Percentiles rank a stretch among this genome's conserved stretches.
These are phyloP conservation scores for Argentina anserina DNA, from an alignment of 306 rosid genomes.

Conservation along the genomic window DNA sequence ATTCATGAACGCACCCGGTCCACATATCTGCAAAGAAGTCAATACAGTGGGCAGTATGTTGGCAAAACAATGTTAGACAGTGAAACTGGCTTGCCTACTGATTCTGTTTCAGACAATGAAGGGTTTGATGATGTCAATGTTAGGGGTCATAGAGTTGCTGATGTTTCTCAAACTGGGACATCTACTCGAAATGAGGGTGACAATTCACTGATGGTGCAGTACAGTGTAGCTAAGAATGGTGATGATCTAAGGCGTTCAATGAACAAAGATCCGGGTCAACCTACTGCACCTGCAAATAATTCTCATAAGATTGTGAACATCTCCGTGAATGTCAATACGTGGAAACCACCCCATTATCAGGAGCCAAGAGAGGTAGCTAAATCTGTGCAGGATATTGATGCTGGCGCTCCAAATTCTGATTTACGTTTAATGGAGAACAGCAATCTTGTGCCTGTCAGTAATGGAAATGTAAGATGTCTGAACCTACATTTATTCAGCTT, in stretches of 20 bases:
- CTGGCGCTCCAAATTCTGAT: conserved; percentile 42
- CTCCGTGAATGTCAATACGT: conserved; percentile 62
- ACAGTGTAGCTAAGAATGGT: conserved; percentile 48
- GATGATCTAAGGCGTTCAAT: conserved; percentile 34
- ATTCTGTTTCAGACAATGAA: conserved; percentile 64
- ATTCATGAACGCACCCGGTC: conserved; percentile 39
- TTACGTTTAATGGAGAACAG: conserved; percentile 39
- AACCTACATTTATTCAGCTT: neutral
- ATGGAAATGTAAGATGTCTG: conserved; percentile 57
- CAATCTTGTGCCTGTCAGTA: conserved; percentile 34
- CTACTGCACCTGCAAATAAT: conserved; percentile 37
- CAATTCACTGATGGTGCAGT: conserved; percentile 38
- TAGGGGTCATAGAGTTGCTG: conserved; percentile 35
- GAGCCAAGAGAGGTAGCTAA: conserved; percentile 51
- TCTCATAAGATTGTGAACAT: conserved; percentile 58
- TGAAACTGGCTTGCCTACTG: conserved; percentile 58
- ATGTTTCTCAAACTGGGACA: conserved; percentile 50
- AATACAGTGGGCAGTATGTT: conserved; percentile 40
- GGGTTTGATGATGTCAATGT: conserved; percentile 47
- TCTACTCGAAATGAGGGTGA: conserved; percentile 49
- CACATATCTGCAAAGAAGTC: conserved; percentile 33
- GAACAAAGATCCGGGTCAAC: conserved; percentile 46
- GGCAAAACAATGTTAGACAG: conserved; percentile 39
- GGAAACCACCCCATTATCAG: conserved; percentile 67
- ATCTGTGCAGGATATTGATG: conserved; percentile 30